phyloP scores from a whole-genome alignment of 2,329 filamentous ascomycete genomes.

The Aureobasidium lini region DNA sequence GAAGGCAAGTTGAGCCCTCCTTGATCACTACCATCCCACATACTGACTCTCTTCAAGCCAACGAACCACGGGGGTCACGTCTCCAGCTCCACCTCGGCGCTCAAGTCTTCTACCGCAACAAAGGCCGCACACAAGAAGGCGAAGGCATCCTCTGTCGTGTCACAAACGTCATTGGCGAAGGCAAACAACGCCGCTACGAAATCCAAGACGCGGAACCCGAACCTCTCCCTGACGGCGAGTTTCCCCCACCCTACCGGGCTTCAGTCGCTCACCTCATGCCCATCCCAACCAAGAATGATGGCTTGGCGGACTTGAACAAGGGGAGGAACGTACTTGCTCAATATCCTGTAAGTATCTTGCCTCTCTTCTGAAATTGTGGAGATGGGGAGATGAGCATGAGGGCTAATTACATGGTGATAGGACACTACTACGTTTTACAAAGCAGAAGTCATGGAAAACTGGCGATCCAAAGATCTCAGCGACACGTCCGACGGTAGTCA shows the following conservation, averaged over 20 bases:
- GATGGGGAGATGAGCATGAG: background rate
- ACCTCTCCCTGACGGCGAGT: conserved; percentile 24
- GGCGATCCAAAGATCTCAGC: conserved; percentile 31
- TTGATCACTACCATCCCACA: no score
- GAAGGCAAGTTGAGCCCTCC: conserved; percentile 26
- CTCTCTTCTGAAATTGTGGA: no score
- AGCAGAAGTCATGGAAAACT: conserved; percentile 40
- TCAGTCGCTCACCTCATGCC: conserved; percentile 42
- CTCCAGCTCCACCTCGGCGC: conserved; percentile 34
- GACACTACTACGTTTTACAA: conserved; percentile 49
- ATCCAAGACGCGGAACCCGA: conserved; percentile 44
- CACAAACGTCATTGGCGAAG: conserved; percentile 45
- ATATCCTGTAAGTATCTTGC: conserved; percentile 30
- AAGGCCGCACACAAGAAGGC: conserved; percentile 34
- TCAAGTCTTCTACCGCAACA: conserved; percentile 45
- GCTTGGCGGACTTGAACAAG: conserved; percentile 34
- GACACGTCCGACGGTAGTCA: conserved; percentile 20
- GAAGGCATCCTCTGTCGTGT: conserved; percentile 46
- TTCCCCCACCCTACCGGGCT: conserved; percentile 35
- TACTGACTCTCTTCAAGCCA: background rate
- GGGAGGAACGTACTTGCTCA: conserved; percentile 41
- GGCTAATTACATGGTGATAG: background rate
- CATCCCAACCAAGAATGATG: conserved; percentile 33
- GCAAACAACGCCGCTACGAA: conserved; percentile 46
- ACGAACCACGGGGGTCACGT: conserved; percentile 20